Conservation (phyloP, 345 rosid genomes). For the Lepidium sativum region DNA sequence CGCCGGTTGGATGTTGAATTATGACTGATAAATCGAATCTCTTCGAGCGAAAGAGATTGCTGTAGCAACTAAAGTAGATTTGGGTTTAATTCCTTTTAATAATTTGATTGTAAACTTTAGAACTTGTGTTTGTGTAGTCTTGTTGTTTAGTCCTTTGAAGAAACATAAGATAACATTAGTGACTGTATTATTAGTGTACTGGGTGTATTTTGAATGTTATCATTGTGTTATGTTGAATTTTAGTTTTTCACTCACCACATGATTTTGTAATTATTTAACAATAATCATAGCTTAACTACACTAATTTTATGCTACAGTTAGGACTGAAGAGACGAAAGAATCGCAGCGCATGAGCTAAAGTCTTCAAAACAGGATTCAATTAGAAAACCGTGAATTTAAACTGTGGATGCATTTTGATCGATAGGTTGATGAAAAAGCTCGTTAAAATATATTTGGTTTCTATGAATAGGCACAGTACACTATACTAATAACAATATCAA, state of each 20-base stretch:
- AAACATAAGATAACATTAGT: background rate
- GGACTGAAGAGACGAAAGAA: background rate
- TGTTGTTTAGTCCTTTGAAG: background rate
- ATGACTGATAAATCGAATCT: background rate
- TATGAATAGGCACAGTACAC: background rate
- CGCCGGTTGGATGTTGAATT: slow-evolving; percentile 48
- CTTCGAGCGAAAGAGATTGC: background rate
- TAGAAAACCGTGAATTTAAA: background rate
- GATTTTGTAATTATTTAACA: too few species aligned
- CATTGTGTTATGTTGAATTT: background rate
- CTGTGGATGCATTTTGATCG: background rate
- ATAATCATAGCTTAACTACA: too few species aligned
- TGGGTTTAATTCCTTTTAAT: background rate
- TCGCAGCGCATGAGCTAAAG: background rate
- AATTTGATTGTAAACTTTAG: background rate
- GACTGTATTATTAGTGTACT: too few species aligned
- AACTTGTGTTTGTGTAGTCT: background rate
- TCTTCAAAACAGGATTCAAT: background rate
- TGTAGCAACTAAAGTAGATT: background rate
- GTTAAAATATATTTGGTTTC: background rate
- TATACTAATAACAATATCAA: background rate
- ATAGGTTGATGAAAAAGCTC: background rate
- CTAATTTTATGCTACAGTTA: background rate
- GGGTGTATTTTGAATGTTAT: background rate
- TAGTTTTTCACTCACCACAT: too few species aligned